A percentile compares a stretch with the other conserved stretches of the same genome.
These are phyloP conservation scores for Lichtheimia ornata DNA, from an alignment of 371 early-diverging fungal genomes.

Conservation along the genomic window DNA sequence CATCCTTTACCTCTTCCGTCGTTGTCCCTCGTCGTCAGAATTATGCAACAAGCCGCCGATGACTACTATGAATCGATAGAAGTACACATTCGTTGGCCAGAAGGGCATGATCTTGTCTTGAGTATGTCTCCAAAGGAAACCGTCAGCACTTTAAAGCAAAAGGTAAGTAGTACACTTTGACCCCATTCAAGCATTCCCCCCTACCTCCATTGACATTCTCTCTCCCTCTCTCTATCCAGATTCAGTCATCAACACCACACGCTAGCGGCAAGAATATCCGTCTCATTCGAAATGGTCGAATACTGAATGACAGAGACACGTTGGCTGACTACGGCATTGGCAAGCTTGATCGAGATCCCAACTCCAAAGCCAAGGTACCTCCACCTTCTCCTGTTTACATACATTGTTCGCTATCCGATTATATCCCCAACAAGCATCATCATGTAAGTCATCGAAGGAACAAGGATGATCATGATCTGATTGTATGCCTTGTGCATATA, in stretches of 20 bases:
- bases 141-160: conserved; percentile 35
- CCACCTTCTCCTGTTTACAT: conserved; percentile 17
- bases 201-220: background rate
- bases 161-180: conserved; percentile 17
- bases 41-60: conserved; percentile 9
- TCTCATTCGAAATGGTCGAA: conserved; percentile 42
- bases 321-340: conserved; percentile 24
- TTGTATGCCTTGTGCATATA: background rate
- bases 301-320: conserved; percentile 28
- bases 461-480: background rate
- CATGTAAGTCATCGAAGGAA: too few relatives aligned
- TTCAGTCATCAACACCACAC: conserved; percentile 25
- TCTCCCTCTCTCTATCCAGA: conserved; percentile 15
- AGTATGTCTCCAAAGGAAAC: conserved; percentile 24
- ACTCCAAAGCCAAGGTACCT: conserved; percentile 24
- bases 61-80: conserved; percentile 21
- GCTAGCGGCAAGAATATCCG: conserved; percentile 37
- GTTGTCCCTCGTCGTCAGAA: background rate
- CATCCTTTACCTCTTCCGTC: too few relatives aligned
- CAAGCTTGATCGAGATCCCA: conserved; percentile 7
- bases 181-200: background rate
- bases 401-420: conserved; percentile 29
- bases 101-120: conserved; percentile 28
- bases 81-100: conserved; percentile 21
- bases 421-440: conserved; percentile 1